These are phyloP conservation scores for Rhamnella rubrinervis DNA, from an alignment of 331 rosid species.

Conservation along the genomic window DNA sequence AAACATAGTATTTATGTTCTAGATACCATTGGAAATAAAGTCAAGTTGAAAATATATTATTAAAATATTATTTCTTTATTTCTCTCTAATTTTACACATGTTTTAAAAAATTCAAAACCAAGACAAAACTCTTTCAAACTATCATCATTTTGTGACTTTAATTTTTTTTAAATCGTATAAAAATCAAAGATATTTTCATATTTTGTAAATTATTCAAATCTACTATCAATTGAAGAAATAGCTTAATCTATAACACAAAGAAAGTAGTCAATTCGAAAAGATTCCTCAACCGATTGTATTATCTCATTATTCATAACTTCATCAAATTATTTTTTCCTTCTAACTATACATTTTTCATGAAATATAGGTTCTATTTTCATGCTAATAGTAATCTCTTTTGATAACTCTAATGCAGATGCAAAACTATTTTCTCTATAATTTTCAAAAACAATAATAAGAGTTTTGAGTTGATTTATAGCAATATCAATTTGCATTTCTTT, in stretches of 20 bases:
- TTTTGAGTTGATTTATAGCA: background rate
- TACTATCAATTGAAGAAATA: background rate
- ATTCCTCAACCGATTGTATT: too few species aligned
- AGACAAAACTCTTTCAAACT: background rate
- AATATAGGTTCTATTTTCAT: constrained; percentile 1
- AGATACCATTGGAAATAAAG: too few species aligned
- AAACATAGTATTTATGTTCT: too few species aligned
- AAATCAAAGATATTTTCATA: background rate
- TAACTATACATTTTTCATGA: background rate
- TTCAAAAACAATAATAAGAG: background rate
- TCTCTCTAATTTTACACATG: too few species aligned
- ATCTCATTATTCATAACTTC: background rate
- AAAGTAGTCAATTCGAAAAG: constrained; percentile 1
- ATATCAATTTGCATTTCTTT: constrained; percentile 17
- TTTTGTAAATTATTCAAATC: background rate
- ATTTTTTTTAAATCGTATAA: background rate
- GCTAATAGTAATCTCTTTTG: background rate
- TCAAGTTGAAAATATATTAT: too few species aligned
- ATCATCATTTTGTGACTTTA: too few species aligned
- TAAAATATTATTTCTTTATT: too few species aligned
- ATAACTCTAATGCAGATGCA: background rate
- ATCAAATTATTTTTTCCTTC: constrained; percentile 1
- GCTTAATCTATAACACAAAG: background rate
- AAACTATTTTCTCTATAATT: constrained; percentile 9
- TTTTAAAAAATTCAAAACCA: background rate